Base-by-base conservation (phyloP, 805 yeast species). In the Myxozyma mucilagina region DNA sequence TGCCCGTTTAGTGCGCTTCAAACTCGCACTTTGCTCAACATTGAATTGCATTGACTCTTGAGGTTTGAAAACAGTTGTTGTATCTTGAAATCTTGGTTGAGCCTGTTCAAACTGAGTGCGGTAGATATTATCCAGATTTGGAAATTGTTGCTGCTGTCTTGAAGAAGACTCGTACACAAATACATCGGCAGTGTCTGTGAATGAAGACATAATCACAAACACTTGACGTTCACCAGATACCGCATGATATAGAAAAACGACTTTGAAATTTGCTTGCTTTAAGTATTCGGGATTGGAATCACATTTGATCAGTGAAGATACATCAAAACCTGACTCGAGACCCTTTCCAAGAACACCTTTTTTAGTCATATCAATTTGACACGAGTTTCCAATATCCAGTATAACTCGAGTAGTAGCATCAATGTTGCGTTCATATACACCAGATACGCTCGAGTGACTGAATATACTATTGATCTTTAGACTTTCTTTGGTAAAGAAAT, bases 291-390 rank as follows among this genome's bases (percentile, higher is more conserved):
- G 79, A 13, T 81, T 70, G 4, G 83, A 82, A 5, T 49, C 53
- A 29, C 32, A 50, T 43, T 55, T 52, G 3, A 57, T 41, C 43
- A 74, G 51, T 9, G 60, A 42, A 36, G 60, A 20, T 58, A 82
- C 70, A 13, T 87, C 84, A 73, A 96, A 96, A 0, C 99, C 99
- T 60, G 82, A 81, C 67, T 89, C 91, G 59, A 94, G 76, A 34
- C 97, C 96, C 68, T 82, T 83, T 7, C 97, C 96, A 9, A 96
- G 76, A 0, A 91, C 84, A 8, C 97, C 97, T n/a, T 89, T 82
- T 57, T 82, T 79, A 0, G 84, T 77, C 48, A 87, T 86, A 64
- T 85, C 89, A 65, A 92, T 87, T 14, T 79, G 79, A 20, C 92
- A 87, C 14, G 84, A 79, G 29, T 85, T 79, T 2, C 99, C 98